phyloP scores from a whole-genome alignment of 164 flowering plant genomes.

The Sedum album region DNA sequence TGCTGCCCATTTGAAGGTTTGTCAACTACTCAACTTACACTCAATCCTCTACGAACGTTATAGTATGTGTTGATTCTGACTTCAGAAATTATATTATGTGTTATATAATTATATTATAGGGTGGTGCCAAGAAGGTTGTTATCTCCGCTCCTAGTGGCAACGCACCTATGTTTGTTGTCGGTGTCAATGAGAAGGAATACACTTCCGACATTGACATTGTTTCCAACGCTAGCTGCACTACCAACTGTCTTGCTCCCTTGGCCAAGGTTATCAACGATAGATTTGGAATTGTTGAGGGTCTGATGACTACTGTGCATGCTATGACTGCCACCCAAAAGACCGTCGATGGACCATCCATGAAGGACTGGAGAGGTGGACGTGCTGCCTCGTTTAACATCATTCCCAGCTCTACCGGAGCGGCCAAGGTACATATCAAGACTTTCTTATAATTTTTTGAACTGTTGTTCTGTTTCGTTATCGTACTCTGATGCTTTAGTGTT shows the following conservation, averaged over 20 bases:
- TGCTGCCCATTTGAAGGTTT: conserved; percentile 15
- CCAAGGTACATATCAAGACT: conserved; percentile 8
- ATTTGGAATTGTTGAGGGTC: conserved; percentile 13
- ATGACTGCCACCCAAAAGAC: conserved; percentile 15
- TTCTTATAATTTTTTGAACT: neutral
- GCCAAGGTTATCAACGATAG: conserved; percentile 36
- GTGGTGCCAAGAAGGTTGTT: conserved; percentile 11
- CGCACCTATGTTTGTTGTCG: conserved; percentile 19
- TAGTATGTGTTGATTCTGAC: neutral
- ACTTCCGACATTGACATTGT: conserved; percentile 17
- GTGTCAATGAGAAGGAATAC: conserved; percentile 25
- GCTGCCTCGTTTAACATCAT: conserved; percentile 17
- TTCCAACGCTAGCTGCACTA: conserved; percentile 80
- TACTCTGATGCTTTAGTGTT: neutral
- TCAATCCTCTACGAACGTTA: neutral
- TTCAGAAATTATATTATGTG: neutral
- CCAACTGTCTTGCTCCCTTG: conserved; percentile 74
- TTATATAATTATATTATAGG: neutral
- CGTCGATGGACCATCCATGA: conserved; percentile 15
- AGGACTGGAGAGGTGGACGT: conserved; percentile 18
- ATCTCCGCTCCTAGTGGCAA: conserved; percentile 9
- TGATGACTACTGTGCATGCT: conserved; percentile 11
- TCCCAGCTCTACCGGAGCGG: conserved; percentile 15
- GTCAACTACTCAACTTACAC: neutral
- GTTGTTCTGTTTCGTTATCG: neutral